These are phyloP conservation scores for Asterochloris erici DNA, from an alignment of 139 green algal genomes.

Conservation along the genomic window DNA sequence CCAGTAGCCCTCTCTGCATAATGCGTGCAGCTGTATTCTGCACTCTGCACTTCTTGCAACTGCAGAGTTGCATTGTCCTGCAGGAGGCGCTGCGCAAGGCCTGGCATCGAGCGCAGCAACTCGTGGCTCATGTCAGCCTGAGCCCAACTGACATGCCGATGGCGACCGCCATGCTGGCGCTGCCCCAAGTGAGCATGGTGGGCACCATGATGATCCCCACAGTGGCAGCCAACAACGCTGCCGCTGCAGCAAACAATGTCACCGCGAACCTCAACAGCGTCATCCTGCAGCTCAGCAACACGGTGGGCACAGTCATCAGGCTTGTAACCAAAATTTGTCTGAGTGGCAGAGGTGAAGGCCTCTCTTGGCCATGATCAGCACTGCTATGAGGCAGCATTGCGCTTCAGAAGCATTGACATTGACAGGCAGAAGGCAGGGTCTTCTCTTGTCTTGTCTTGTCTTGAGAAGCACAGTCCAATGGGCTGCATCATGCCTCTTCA, in stretches of 20 bases:
- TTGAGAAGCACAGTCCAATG: no score
- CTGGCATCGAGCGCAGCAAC: background rate
- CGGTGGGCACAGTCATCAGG: slow-evolving; percentile 6
- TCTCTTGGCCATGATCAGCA: no score
- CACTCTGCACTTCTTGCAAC: background rate
- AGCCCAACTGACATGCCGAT: no score
- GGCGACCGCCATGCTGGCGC: background rate
- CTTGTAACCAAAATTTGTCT: background rate
- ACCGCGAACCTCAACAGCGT: slow-evolving; percentile 12
- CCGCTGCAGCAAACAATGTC: slow-evolving; percentile 14
- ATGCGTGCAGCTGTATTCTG: background rate
- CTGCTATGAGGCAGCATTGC: no score
- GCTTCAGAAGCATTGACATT: no score
- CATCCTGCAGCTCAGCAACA: slow-evolving; percentile 4
- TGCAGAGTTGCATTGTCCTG: background rate
- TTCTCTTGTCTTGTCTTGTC: no score
- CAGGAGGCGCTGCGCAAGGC: background rate
- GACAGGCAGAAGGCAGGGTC: no score
- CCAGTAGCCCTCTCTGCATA: background rate
- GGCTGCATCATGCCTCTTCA: no score
- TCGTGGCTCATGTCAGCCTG: slow-evolving; percentile 2
- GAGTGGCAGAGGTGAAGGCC: no score
- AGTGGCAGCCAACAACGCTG: slow-evolving; percentile 20
- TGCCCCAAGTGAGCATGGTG: background rate
- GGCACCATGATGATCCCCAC: slow-evolving; percentile 16